These are phyloP conservation scores for Saitozyma podzolica DNA, from an alignment of 768 basidiomycete species.

Conservation along the genomic window DNA sequence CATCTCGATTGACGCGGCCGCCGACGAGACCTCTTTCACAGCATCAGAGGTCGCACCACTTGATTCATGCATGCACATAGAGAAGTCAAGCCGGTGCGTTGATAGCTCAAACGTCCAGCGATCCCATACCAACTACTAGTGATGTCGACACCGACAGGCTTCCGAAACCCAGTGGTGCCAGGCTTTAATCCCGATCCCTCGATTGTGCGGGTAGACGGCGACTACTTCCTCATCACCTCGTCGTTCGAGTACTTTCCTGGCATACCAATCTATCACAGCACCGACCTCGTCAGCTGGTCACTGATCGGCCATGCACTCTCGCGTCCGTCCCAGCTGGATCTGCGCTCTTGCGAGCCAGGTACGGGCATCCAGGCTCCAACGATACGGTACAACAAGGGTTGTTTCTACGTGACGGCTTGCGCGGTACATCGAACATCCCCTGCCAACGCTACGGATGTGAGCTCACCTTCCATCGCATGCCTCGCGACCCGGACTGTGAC, in stretches of 20 bases:
- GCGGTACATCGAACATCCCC: neutral
- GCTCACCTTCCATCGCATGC: too few species aligned
- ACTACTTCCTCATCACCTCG: constrained; percentile 28
- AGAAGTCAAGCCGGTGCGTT: too few species aligned
- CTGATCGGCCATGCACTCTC: constrained; percentile 4
- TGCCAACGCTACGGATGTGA: too few species aligned
- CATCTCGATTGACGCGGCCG: neutral
- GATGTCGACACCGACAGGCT: neutral
- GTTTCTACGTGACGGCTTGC: constrained; percentile 4
- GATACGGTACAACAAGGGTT: neutral
- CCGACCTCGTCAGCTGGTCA: constrained; percentile 26
- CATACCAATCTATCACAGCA: constrained; percentile 27
- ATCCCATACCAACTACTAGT: neutral
- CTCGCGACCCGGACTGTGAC: constrained; percentile 26
- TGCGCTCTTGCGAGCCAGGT: neutral
- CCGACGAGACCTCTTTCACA: neutral
- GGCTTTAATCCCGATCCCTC: constrained; percentile 40
- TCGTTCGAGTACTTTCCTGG: constrained; percentile 34
- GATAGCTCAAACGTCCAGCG: too few species aligned
- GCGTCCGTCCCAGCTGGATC: neutral
- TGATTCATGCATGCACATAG: too few species aligned
- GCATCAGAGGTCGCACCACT: too few species aligned
- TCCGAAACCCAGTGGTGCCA: constrained; percentile 25
- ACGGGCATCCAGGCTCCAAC: neutral
- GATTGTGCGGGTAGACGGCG: constrained; percentile 13